A percentile compares a stretch with the other conserved stretches of the same genome.
phyloP scores from a whole-genome alignment of 176 grass and related monocot genomes.

The Microstegium vimineum region DNA sequence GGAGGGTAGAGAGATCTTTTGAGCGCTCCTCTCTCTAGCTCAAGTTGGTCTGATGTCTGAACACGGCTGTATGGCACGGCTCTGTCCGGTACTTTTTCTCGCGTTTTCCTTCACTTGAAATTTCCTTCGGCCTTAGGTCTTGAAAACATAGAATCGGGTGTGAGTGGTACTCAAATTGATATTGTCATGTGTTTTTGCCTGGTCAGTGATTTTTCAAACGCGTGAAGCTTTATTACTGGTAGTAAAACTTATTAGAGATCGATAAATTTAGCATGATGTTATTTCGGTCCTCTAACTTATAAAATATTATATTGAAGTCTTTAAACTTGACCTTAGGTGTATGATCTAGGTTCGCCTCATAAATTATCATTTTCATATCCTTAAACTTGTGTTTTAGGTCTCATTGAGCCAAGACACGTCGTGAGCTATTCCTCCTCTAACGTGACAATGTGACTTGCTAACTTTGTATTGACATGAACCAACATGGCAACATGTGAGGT shows the following conservation, averaged over 20 bases:
- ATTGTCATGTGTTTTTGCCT: background rate
- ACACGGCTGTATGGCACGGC: background rate
- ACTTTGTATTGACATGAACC: too few species aligned
- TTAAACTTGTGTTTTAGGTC: too few species aligned
- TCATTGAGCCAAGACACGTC: too few species aligned
- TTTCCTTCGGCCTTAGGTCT: background rate
- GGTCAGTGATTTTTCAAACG: background rate
- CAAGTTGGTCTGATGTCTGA: background rate
- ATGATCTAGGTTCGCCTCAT: too few species aligned
- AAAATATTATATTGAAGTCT: background rate
- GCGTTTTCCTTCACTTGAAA: background rate
- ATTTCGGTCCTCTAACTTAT: background rate
- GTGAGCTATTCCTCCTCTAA: too few species aligned
- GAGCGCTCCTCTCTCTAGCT: conserved; percentile 3
- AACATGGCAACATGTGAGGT: too few species aligned
- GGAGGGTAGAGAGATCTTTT: conserved; percentile 44
- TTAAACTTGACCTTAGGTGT: too few species aligned
- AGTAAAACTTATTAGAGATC: too few species aligned
- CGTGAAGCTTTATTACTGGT: background rate
- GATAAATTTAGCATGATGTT: background rate
- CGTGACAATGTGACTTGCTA: too few species aligned
- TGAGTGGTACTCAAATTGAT: background rate
- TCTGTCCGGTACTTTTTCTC: background rate
- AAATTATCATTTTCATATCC: too few species aligned
- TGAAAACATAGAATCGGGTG: background rate